phyloP scores from a whole-genome alignment of 208 protist genomes.

The Trypanosoma conorhini region DNA sequence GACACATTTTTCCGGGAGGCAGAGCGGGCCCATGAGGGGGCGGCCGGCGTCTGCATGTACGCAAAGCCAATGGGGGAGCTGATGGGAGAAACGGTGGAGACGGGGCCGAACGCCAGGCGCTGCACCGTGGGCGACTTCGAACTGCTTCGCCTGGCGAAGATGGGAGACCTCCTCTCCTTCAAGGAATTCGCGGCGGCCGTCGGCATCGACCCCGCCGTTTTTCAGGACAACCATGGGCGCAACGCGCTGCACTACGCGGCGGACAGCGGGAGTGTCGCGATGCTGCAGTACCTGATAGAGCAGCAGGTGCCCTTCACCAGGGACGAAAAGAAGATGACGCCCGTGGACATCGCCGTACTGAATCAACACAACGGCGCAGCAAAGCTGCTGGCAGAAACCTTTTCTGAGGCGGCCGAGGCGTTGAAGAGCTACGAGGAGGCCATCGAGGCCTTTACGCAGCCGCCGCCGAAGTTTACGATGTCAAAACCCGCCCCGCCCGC shows the following conservation, averaged over 20 bases:
- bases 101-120: slow-evolving; percentile 29
- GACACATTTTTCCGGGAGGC: slow-evolving; percentile 29
- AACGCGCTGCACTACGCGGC: slow-evolving; percentile 86
- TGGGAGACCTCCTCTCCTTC: slow-evolving; percentile 72
- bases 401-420: slow-evolving; percentile 29
- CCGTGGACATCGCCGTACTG: slow-evolving; percentile 77
- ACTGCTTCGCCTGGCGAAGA: slow-evolving; percentile 79
- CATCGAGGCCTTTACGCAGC: slow-evolving; percentile 42
- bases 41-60: slow-evolving; percentile 26
- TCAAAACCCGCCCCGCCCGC: slow-evolving; percentile 54
- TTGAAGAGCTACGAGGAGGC: slow-evolving; percentile 51
- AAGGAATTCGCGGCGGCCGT: slow-evolving; percentile 43
- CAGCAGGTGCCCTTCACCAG: slow-evolving; percentile 51
- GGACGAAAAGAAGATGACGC: slow-evolving; percentile 72
- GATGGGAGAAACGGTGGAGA: slow-evolving; percentile 36
- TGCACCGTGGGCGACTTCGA: slow-evolving; percentile 80
- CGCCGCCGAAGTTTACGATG: slow-evolving; percentile 75
- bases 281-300: slow-evolving; percentile 53
- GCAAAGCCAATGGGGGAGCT: slow-evolving; percentile 32
- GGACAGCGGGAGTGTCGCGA: slow-evolving; percentile 52
- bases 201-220: slow-evolving; percentile 37
- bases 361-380: slow-evolving; percentile 29
- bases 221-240: slow-evolving; percentile 72
- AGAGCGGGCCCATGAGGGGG: slow-evolving; percentile 1
- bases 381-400: slow-evolving; percentile 34